Evolutionary conservation across 371 early-diverging fungal species (phyloP).

Genomic region (Rhizopus stolonifer): DNA sequence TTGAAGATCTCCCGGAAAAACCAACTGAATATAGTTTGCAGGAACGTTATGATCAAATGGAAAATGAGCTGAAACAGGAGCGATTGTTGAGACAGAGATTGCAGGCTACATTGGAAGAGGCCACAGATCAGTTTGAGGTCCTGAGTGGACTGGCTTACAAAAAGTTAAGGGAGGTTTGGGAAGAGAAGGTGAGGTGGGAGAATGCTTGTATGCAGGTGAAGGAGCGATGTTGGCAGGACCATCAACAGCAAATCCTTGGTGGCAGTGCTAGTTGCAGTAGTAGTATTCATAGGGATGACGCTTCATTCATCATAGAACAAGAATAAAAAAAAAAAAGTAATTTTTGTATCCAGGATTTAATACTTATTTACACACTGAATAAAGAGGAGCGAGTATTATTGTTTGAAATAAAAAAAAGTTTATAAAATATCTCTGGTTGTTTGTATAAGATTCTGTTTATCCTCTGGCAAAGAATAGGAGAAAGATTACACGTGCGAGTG

Average conservation of each 20-base stretch:
- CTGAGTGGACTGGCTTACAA: conserved; percentile 54
- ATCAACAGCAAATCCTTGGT: conserved; percentile 15
- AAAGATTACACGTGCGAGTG: too few relatives aligned
- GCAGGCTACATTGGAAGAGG: conserved; percentile 46
- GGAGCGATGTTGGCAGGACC: conserved; percentile 27
- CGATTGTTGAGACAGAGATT: conserved; percentile 37
- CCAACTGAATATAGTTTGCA: conserved; percentile 1
- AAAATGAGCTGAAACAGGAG: conserved; percentile 49
- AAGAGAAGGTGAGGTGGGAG: conserved; percentile 44
- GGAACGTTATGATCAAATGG: conserved; percentile 10
- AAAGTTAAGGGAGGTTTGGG: conserved; percentile 53
- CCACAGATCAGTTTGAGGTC: conserved; percentile 53
- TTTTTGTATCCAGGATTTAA: too few relatives aligned
- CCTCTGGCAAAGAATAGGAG: too few relatives aligned
- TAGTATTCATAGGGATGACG: background rate
- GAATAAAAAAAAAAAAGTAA: too few relatives aligned
- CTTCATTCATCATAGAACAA: conserved; percentile 1
- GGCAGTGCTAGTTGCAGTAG: background rate
- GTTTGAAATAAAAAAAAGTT: too few relatives aligned
- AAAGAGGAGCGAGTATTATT: too few relatives aligned
- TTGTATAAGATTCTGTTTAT: too few relatives aligned
- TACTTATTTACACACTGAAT: too few relatives aligned
- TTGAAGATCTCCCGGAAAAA: background rate
- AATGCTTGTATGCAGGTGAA: conserved; percentile 30
- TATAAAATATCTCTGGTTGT: too few relatives aligned